phyloP scores from a whole-genome alignment of 1,284 basidiomycete genomes.

The Ustilago xerochloae region DNA sequence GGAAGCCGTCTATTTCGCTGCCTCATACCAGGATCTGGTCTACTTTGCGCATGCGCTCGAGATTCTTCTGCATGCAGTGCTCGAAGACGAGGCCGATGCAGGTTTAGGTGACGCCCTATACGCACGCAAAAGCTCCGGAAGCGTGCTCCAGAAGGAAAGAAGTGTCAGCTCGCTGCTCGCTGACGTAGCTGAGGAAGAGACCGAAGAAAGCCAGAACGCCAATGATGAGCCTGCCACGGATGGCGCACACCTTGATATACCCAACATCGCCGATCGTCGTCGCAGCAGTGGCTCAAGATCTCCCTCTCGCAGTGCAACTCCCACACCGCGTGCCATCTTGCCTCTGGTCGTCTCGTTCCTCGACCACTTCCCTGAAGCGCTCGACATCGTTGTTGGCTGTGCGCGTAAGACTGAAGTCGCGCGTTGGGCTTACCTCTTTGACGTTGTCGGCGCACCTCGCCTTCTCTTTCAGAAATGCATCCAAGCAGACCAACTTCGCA shows the following conservation, averaged over 20 bases:
- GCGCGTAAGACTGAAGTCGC: slow-evolving; percentile 96
- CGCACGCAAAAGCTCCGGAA: slow-evolving; percentile 28
- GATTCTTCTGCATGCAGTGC: slow-evolving; percentile 89
- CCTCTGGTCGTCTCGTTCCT: slow-evolving; percentile 85
- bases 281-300: not conserved
- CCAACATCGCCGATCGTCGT: not conserved
- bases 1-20: slow-evolving; percentile 82
- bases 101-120: slow-evolving; percentile 38
- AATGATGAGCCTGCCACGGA: not conserved
- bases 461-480: slow-evolving; percentile 90
- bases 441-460: slow-evolving; percentile 87
- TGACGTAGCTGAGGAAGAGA: slow-evolving; percentile 39
- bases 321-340: slow-evolving; percentile 71
- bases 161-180: slow-evolving; percentile 40
- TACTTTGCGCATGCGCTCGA: slow-evolving; percentile 95
- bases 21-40: slow-evolving; percentile 85
- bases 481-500: slow-evolving; percentile 79
- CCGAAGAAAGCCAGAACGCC: not conserved
- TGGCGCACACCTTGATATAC: slow-evolving; percentile 19
- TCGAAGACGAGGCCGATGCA: slow-evolving; percentile 83
- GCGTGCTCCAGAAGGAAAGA: slow-evolving; percentile 38
- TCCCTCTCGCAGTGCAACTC: slow-evolving; percentile 45
- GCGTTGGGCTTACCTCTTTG: slow-evolving; percentile 88
- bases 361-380: slow-evolving; percentile 88
- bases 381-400: slow-evolving; percentile 94